phyloP scores from a whole-genome alignment of 495 filamentous ascomycete genomes.

The Cercophora sp. region DNA sequence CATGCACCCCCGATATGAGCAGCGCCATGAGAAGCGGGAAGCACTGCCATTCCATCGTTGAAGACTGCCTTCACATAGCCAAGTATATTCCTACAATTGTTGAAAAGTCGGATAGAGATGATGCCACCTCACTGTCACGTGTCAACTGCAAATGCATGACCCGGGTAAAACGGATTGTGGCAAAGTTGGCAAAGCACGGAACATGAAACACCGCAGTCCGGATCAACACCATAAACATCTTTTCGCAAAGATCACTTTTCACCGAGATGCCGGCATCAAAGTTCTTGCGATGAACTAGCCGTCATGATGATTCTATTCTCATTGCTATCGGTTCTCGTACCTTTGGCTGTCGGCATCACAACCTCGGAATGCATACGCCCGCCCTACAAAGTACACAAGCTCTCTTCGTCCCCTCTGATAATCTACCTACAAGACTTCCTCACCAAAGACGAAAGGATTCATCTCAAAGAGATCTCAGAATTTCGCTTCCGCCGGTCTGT shows the following conservation, averaged over 20 bases:
- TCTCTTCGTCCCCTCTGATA: conserved; percentile 48
- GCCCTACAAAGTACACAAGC: conserved; percentile 39
- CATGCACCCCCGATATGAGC: neutral
- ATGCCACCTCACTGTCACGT: neutral
- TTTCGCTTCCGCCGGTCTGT: conserved; percentile 31
- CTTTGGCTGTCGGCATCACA: neutral
- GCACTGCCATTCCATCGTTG: too few species aligned
- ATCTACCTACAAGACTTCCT: conserved; percentile 48
- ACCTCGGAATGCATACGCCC: conserved; percentile 27
- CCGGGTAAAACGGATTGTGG: neutral
- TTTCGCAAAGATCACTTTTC: too few species aligned
- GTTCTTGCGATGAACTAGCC: too few species aligned
- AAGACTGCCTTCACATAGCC: too few species aligned
- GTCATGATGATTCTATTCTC: neutral
- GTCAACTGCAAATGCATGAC: neutral
- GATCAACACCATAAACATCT: too few species aligned
- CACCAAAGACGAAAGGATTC: conserved; percentile 30
- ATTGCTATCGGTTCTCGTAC: conserved; percentile 11
- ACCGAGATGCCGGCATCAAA: too few species aligned
- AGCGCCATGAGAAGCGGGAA: too few species aligned
- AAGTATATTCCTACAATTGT: too few species aligned
- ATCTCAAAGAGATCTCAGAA: conserved; percentile 37
- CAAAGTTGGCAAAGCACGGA: neutral
- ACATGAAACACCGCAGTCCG: neutral
- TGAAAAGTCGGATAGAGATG: too few species aligned